These are phyloP conservation scores for Penicillium canariense DNA, from an alignment of 495 filamentous ascomycete genomes.

Conservation along the genomic window DNA sequence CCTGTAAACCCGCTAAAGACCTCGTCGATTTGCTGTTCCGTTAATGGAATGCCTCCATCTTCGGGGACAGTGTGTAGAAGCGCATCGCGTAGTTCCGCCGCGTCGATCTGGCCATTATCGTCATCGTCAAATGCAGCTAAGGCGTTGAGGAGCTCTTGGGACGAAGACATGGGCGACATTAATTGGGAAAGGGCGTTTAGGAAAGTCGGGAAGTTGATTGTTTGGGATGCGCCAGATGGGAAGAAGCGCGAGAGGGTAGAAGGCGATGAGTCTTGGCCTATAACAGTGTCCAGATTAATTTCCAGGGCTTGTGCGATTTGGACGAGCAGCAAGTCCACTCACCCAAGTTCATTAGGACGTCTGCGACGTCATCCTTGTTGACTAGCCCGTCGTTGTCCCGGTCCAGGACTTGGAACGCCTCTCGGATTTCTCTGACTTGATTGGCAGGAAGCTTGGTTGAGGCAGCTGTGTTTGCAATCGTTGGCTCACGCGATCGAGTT, in stretches of 20 bases:
- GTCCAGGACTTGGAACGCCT: constrained; percentile 85
- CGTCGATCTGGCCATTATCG: constrained; percentile 88
- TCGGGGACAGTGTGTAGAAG: constrained; percentile 78
- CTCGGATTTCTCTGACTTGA: constrained; percentile 72
- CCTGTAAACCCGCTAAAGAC: constrained; percentile 82
- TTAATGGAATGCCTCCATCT: constrained; percentile 63
- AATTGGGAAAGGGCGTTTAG: constrained; percentile 72
- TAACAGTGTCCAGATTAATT: constrained; percentile 3
- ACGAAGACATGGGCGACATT: constrained; percentile 68
- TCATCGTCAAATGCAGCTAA: constrained; percentile 95
- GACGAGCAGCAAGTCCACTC: constrained; percentile 5
- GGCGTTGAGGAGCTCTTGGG: constrained; percentile 75
- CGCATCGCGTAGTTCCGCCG: constrained; percentile 77
- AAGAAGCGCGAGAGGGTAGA: constrained; percentile 72
- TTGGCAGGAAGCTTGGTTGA: constrained; percentile 62
- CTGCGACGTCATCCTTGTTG: constrained; percentile 71
- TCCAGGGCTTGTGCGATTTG: not conserved
- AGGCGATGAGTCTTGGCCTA: constrained; percentile 57
- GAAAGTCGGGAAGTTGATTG: constrained; percentile 79
- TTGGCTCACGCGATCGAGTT: constrained; percentile 26
- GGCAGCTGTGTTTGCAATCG: constrained; percentile 43
- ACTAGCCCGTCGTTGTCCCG: constrained; percentile 74
- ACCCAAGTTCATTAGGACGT: constrained; percentile 79
- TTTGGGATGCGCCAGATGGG: constrained; percentile 61
- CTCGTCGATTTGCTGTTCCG: constrained; percentile 74